Percentiles rank a stretch among this genome's conserved stretches.
These are phyloP conservation scores for Amniculicola lignicola DNA, from an alignment of 495 filamentous ascomycete species.

Conservation along the genomic window DNA sequence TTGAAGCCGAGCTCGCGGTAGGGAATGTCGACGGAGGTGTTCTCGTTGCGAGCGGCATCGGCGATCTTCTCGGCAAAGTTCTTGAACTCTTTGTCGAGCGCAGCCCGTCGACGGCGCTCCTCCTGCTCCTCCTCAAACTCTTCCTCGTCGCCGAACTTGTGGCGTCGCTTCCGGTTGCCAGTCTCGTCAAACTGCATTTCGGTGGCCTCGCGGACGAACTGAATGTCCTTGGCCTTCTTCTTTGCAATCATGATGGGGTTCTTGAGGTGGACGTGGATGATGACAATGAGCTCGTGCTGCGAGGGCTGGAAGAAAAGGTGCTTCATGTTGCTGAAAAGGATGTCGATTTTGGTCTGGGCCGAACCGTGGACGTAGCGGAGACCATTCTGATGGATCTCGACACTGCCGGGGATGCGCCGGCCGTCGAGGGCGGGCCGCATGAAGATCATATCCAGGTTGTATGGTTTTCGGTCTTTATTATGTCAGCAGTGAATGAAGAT, in stretches of 20 bases:
- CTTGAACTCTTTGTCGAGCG: conserved; percentile 92
- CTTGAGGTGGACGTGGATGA: conserved; percentile 96
- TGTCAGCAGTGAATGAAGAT: conserved; percentile 7
- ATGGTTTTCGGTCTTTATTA: conserved; percentile 72
- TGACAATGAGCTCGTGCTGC: conserved; percentile 90
- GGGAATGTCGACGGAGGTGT: conserved; percentile 87
- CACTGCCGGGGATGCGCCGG: conserved; percentile 89
- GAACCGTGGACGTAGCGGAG: conserved; percentile 90
- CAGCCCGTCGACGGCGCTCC: conserved; percentile 84
- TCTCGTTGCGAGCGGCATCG: conserved; percentile 76
- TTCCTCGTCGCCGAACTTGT: conserved; percentile 97
- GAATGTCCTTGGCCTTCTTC: conserved; percentile 97
- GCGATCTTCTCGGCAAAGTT: conserved; percentile 96
- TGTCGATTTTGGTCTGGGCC: conserved; percentile 79
- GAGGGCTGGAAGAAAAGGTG: conserved; percentile 99
- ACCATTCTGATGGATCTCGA: conserved; percentile 99
- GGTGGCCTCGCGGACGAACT: conserved; percentile 97
- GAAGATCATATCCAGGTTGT: conserved; percentile 83
- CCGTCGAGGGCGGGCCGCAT: conserved; percentile 92
- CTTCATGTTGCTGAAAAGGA: conserved; percentile 97
- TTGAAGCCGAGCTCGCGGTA: conserved; percentile 96
- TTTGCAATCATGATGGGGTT: conserved; percentile 98
- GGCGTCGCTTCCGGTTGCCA: conserved; percentile 94
- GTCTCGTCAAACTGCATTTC: conserved; percentile 99
- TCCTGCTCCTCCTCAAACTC: conserved; percentile 99